Percentiles rank a stretch among this genome's conserved stretches.
These are phyloP conservation scores for Kodamaea nitidulidarum DNA, from an alignment of 805 yeast genomes.

Conservation along the genomic window DNA sequence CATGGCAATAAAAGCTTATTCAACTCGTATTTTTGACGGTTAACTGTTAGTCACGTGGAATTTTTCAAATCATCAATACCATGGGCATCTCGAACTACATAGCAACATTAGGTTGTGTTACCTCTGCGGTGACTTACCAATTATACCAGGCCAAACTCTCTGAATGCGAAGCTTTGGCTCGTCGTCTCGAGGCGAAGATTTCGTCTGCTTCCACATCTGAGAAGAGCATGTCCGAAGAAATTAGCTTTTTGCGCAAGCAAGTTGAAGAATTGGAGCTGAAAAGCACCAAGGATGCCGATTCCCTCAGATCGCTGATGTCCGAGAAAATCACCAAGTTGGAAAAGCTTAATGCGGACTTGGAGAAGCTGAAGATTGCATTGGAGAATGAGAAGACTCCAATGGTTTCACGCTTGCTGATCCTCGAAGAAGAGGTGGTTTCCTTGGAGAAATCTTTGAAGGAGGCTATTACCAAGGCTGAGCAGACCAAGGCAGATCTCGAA, in stretches of 20 bases:
- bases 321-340: constrained; percentile 5
- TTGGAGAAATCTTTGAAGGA: constrained; percentile 6
- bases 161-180: constrained; percentile 12
- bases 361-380: constrained; percentile 5
- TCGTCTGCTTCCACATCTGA: constrained; percentile 9
- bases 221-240: constrained; percentile 9
- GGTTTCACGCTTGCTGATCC: neutral
- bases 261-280: constrained; percentile 10
- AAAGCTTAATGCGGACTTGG: constrained; percentile 5
- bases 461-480: constrained; percentile 7
- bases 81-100: constrained; percentile 16
- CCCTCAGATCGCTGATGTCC: constrained; percentile 2
- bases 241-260: constrained; percentile 5
- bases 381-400: constrained; percentile 3
- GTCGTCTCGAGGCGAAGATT: constrained; percentile 12
- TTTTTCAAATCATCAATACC: neutral
- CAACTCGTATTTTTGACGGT: neutral
- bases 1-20: neutral
- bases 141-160: constrained; percentile 17
- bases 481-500: constrained; percentile 16
- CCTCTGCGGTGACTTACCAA: constrained; percentile 18
- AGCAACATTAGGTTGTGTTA: constrained; percentile 18
- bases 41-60: neutral
- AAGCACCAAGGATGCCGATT: constrained; percentile 6
- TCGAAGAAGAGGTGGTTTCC: constrained; percentile 1